Base-by-base conservation (phyloP, 1,284 basidiomycete genomes). In the Cryptococcus sp. region DNA sequence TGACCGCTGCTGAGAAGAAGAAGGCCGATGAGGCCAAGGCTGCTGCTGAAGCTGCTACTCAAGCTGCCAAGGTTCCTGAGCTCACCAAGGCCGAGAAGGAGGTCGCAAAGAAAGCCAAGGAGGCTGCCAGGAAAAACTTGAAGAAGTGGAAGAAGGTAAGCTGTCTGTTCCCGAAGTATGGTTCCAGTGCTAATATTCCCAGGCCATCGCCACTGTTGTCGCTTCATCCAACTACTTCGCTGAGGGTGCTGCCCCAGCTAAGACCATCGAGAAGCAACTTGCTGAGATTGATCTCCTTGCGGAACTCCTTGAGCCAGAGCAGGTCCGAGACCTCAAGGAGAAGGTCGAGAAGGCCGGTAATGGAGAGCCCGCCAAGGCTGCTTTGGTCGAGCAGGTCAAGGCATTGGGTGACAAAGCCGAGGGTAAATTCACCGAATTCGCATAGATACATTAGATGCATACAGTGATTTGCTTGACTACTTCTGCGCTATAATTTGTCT, bases 41-140 rank as follows among this genome's bases (percentile, higher is more conserved):
- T 82, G 79, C 70, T 53, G 87, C 85, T 53, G 88, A 86, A 49
- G 88, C 89, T 51, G 88, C 87, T 23, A 89, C 89, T 79, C 84
- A 86, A 6, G 90, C 74, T 37, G 77, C 78, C 56, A 74, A 74
- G 62, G 67, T 68, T 69, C 71, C 56, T 34, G 65, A 72, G 57
- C 63, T 66, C 13, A 67, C 66, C 61, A 70, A 77, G 70, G 89
- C 88, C 3, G 90, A 87, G 71, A 74, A 78, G 49, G 81, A 80
- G 56, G 94, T 92, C 49, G 91, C 92, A 30, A 98, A 98, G 82
- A 98, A 98, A 82, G 90, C 90, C n/a, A 82, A 84, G 64, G 83
- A 86, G 64, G 84, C 84, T 30, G 81, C 80, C 41, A 77, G 76
- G 68, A 79, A 80, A 74, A 79, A 80, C 69, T 65, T 80, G 63